Percentiles rank a stretch among this genome's conserved stretches.
Evolutionary conservation across 1,284 basidiomycete species (phyloP).

Genomic region (Violaceomyces palustris): DNA sequence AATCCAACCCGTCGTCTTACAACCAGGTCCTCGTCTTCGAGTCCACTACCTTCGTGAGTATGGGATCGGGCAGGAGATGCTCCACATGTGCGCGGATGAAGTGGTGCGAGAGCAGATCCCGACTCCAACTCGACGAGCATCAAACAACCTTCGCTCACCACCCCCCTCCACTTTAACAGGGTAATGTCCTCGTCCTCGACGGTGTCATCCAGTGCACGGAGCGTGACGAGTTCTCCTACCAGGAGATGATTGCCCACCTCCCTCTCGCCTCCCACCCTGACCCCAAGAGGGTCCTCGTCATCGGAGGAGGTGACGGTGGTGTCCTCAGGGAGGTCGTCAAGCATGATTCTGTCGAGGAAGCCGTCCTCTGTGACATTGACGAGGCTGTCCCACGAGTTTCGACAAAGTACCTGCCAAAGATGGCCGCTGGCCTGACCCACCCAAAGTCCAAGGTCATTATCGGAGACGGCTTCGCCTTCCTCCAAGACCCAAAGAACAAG

Average conservation of each 20-base stretch:
- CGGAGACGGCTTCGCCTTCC: conserved; percentile 96
- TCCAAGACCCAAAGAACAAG: conserved; percentile 77
- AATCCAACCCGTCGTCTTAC: background rate
- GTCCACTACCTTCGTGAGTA: conserved; percentile 30
- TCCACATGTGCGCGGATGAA: too few relatives aligned
- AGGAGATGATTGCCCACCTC: conserved; percentile 98
- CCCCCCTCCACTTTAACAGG: too few relatives aligned
- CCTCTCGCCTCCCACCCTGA: conserved; percentile 93
- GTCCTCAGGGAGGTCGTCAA: conserved; percentile 96
- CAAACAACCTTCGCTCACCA: too few relatives aligned
- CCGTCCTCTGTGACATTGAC: conserved; percentile 96
- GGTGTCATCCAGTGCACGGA: conserved; percentile 95
- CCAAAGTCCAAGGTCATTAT: conserved; percentile 82
- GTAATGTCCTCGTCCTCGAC: conserved; percentile 93
- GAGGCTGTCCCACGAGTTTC: conserved; percentile 96
- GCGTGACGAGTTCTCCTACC: conserved; percentile 98
- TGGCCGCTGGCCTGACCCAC: conserved; percentile 78
- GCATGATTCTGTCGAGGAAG: conserved; percentile 83
- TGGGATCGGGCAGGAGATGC: too few relatives aligned
- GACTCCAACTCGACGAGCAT: too few relatives aligned
- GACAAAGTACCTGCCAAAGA: conserved; percentile 86
- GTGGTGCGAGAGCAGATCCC: too few relatives aligned
- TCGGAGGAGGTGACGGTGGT: conserved; percentile 72
- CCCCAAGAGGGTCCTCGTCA: conserved; percentile 91
- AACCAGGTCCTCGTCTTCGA: conserved; percentile 34